A percentile compares a stretch with the other conserved stretches of the same genome.
Conservation (phyloP, 257 asterid species). For the Handroanthus guayacan region DNA sequence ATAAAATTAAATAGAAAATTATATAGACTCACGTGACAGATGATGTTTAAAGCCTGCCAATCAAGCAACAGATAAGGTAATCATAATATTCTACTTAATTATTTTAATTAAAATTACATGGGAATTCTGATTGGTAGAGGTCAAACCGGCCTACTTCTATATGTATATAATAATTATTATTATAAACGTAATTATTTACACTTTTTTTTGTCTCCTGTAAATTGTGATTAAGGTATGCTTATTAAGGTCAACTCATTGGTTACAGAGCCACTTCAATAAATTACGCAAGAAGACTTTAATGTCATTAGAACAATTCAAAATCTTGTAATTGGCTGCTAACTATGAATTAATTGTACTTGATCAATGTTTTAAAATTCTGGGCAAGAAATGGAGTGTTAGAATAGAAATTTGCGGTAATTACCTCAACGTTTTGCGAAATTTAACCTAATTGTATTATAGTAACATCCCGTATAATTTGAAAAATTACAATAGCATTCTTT, state of each 20-base stretch:
- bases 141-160: not conserved
- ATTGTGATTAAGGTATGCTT: not conserved
- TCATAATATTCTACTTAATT: not conserved
- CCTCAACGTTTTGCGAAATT: too few species aligned
- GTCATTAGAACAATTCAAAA: too few species aligned
- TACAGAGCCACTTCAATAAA: not conserved
- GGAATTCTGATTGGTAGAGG: not conserved
- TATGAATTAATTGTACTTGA: too few species aligned
- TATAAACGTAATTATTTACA: not conserved
- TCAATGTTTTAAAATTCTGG: too few species aligned
- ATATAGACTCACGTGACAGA: not conserved
- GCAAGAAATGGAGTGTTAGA: too few species aligned
- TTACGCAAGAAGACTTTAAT: too few species aligned
- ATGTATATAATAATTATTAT: not conserved
- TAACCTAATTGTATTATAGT: too few species aligned
- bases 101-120: not conserved
- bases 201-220: not conserved
- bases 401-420: too few species aligned
- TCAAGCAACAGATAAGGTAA: not conserved
- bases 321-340: too few species aligned
- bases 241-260: slow-evolving; percentile 11
- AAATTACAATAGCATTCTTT: too few species aligned
- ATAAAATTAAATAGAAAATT: not conserved
- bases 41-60: not conserved
- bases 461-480: too few species aligned